Evolutionary conservation across 2,329 filamentous ascomycete genomes (phyloP).

Genomic region (Alternaria incomplexa): DNA sequence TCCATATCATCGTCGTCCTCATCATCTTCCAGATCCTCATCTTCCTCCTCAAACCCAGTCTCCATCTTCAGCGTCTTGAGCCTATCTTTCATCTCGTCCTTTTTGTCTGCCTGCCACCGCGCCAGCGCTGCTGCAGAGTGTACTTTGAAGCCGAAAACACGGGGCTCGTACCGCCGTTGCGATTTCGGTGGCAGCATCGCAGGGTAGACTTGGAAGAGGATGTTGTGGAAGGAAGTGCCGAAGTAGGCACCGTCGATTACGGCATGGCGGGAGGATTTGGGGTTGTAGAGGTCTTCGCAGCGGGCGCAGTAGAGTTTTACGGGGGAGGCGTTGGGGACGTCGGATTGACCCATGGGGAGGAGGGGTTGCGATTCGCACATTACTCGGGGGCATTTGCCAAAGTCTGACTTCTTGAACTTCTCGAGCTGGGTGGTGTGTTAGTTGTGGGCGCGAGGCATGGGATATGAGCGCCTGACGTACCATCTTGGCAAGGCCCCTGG

Average conservation of each 20-base stretch:
- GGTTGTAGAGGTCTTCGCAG: constrained; percentile 98
- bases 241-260: constrained; percentile 98
- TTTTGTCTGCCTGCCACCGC: constrained; percentile 85
- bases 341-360: constrained; percentile 91
- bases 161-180: constrained; percentile 82
- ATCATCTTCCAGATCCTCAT: constrained; percentile 67
- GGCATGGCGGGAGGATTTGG: constrained; percentile 94
- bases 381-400: constrained; percentile 96
- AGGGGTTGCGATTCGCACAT: constrained; percentile 93
- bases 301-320: constrained; percentile 97
- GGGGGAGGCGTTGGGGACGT: constrained; percentile 83
- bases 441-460: not conserved
- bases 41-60: constrained; percentile 75
- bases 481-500: constrained; percentile 93
- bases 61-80: constrained; percentile 74
- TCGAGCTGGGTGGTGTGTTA: constrained; percentile 72
- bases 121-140: constrained; percentile 87
- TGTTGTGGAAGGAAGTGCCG: constrained; percentile 97
- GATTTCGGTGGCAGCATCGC: constrained; percentile 86
- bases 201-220: constrained; percentile 98
- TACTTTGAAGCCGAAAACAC: constrained; percentile 94
- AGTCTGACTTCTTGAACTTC: constrained; percentile 98
- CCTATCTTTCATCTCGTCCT: constrained; percentile 81
- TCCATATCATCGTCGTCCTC: constrained; percentile 57
- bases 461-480: constrained; percentile 57